These are phyloP conservation scores for Cylindrotheca fusiformis DNA, from an alignment of 108 stramenopile genomes.

Conservation along the genomic window DNA sequence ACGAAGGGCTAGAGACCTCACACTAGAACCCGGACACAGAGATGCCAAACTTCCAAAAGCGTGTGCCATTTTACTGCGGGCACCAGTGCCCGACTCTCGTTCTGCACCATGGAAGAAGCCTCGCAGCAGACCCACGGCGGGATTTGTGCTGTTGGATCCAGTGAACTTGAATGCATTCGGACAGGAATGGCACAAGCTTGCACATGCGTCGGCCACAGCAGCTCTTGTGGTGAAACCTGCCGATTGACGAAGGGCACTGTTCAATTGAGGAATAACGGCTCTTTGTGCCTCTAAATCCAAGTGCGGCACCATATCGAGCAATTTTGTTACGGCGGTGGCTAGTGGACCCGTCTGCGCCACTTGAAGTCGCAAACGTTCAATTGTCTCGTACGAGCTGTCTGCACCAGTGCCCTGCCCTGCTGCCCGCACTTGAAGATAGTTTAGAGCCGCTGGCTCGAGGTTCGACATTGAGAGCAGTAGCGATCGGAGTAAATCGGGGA, in stretches of 20 bases:
- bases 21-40: conserved; percentile 64
- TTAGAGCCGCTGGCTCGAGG: conserved; percentile 82
- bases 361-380: conserved; percentile 69
- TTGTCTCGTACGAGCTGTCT: conserved; percentile 49
- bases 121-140: conserved; percentile 72
- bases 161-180: conserved; percentile 66
- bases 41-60: conserved; percentile 66
- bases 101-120: conserved; percentile 79
- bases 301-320: conserved; percentile 63
- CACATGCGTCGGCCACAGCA: conserved; percentile 73
- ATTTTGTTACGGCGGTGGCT: conserved; percentile 69
- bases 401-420: conserved; percentile 47
- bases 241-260: conserved; percentile 45
- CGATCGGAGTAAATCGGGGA: conserved; percentile 70
- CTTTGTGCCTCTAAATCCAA: conserved; percentile 51
- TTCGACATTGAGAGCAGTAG: conserved; percentile 76
- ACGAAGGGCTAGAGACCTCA: conserved; percentile 62
- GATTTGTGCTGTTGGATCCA: conserved; percentile 53
- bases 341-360: conserved; percentile 69
- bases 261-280: conserved; percentile 55
- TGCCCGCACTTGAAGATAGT: conserved; percentile 74
- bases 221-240: conserved; percentile 80
- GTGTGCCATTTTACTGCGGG: conserved; percentile 58
- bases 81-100: conserved; percentile 63
- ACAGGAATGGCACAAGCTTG: conserved; percentile 58